A percentile compares a stretch with the other conserved stretches of the same genome.
phyloP scores from a whole-genome alignment of 371 early-diverging fungal genomes.

The Enterospora canceri region DNA sequence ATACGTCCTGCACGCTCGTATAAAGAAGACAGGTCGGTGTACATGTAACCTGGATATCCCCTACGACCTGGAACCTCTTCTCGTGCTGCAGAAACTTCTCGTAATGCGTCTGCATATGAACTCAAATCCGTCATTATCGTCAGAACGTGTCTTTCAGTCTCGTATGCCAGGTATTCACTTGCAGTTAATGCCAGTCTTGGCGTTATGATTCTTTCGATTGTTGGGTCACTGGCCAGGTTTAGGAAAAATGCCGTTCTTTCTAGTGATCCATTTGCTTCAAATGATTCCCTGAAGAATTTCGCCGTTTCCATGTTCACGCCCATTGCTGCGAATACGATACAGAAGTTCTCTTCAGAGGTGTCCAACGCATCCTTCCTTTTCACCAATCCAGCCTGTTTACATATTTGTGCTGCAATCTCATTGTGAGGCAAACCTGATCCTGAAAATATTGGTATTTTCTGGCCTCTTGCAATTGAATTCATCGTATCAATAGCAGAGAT shows the following conservation, averaged over 20 bases:
- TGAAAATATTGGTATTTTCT: slow-evolving; percentile 99
- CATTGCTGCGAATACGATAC: slow-evolving; percentile 99
- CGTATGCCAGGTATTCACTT: slow-evolving; percentile 98
- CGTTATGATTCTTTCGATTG: slow-evolving; percentile 99
- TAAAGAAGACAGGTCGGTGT: slow-evolving; percentile 97
- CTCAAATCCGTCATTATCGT: slow-evolving; percentile 99
- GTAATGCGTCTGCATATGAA: slow-evolving; percentile 98
- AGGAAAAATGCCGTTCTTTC: slow-evolving; percentile 95
- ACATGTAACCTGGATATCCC: slow-evolving; percentile 99
- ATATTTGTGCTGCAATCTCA: slow-evolving; percentile 99
- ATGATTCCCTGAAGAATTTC: slow-evolving; percentile 96
- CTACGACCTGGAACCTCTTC: slow-evolving; percentile 99
- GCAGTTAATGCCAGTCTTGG: slow-evolving; percentile 96
- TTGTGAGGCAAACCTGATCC: slow-evolving; percentile 98
- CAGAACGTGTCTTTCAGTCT: slow-evolving; percentile 94
- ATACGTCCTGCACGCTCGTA: slow-evolving; percentile 99
- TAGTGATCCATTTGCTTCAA: slow-evolving; percentile 95
- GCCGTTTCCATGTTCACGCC: slow-evolving; percentile 99
- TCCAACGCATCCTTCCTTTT: slow-evolving; percentile 89
- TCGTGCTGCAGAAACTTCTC: slow-evolving; percentile 96
- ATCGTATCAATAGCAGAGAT: slow-evolving; percentile 98
- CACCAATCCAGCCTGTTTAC: slow-evolving; percentile 96
- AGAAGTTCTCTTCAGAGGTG: slow-evolving; percentile 95
- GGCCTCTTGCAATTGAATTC: slow-evolving; percentile 99
- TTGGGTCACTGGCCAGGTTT: slow-evolving; percentile 99